Conservation (phyloP, 1,284 basidiomycete species). For the Rhodotorula mucilaginosa region DNA sequence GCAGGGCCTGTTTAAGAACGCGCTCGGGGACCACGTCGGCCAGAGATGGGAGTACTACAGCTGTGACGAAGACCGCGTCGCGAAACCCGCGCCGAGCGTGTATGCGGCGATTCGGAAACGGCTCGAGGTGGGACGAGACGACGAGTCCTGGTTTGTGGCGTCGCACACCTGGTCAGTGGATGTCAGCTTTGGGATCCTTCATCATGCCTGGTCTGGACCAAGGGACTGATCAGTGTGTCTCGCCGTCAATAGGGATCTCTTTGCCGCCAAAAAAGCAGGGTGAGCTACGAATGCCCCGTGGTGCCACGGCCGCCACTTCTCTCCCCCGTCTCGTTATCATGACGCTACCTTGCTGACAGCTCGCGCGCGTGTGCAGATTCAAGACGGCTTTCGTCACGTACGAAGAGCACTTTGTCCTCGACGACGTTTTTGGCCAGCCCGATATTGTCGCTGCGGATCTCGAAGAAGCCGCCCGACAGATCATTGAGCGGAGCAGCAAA, state of each 20-base stretch:
- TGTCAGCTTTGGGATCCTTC: accelerated
- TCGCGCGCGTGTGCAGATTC: constrained; percentile 14
- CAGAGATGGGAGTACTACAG: constrained; percentile 20
- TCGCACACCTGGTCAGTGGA: constrained; percentile 27
- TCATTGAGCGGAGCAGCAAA: constrained; percentile 12
- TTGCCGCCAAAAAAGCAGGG: constrained; percentile 34
- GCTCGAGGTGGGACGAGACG: constrained; percentile 3
- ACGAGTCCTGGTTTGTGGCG: constrained; percentile 29
- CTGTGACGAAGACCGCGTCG: constrained; percentile 26
- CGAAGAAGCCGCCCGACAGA: constrained; percentile 23
- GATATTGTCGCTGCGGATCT: constrained; percentile 33
- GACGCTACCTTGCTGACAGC: too few species aligned
- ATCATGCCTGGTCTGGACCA: not conserved
- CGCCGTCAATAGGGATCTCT: constrained; percentile 20
- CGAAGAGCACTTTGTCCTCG: constrained; percentile 27
- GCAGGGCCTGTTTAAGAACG: not conserved
- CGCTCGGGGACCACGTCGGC: constrained; percentile 2
- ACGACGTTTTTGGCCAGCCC: constrained; percentile 22
- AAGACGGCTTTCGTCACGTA: constrained; percentile 29
- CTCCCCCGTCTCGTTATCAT: too few species aligned
- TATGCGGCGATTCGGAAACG: constrained; percentile 24
- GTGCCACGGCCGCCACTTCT: not conserved
- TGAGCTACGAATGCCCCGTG: not conserved
- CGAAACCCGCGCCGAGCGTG: constrained; percentile 32
- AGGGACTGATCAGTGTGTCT: not conserved